Conservation (phyloP, 1,284 basidiomycete species). For the Acaromyces ingoldii region DNA sequence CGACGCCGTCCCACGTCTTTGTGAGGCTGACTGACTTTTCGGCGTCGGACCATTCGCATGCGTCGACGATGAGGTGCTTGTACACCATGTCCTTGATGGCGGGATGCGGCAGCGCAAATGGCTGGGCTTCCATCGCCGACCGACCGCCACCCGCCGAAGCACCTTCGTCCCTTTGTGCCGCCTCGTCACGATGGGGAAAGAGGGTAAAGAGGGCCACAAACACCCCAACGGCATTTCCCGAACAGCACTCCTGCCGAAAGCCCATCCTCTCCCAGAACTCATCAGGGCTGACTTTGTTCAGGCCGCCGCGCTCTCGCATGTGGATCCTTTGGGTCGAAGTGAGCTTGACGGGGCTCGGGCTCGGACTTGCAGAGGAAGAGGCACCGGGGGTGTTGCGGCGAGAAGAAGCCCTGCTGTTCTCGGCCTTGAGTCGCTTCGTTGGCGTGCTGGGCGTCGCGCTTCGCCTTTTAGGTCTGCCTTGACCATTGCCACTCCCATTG, state of each 20-base stretch:
- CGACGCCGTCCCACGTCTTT: constrained; percentile 19
- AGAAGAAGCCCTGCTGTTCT: background rate
- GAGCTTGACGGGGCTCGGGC: background rate
- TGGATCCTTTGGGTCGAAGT: constrained; percentile 21
- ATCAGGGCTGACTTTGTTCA: constrained; percentile 37
- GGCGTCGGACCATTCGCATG: constrained; percentile 35
- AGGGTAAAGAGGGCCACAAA: constrained; percentile 33
- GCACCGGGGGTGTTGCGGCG: background rate
- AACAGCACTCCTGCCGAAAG: constrained; percentile 48
- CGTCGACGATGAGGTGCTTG: constrained; percentile 37
- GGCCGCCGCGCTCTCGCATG: constrained; percentile 32
- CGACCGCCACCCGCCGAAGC: background rate
- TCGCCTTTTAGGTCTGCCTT: too few species aligned
- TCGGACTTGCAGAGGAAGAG: background rate
- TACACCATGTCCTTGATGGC: constrained; percentile 32
- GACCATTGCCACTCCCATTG: too few species aligned
- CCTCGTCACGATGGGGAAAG: background rate
- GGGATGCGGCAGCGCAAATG: constrained; percentile 29
- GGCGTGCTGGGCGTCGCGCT: constrained; percentile 2
- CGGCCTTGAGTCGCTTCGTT: constrained; percentile 10
- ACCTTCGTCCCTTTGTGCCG: background rate
- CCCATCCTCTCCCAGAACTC: constrained; percentile 50
- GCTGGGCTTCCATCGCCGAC: constrained; percentile 13
- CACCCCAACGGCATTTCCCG: constrained; percentile 46
- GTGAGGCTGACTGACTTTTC: constrained; percentile 21